Evolutionary conservation across 768 basidiomycete genomes (phyloP).

Genomic region (Calocera viscosa): DNA sequence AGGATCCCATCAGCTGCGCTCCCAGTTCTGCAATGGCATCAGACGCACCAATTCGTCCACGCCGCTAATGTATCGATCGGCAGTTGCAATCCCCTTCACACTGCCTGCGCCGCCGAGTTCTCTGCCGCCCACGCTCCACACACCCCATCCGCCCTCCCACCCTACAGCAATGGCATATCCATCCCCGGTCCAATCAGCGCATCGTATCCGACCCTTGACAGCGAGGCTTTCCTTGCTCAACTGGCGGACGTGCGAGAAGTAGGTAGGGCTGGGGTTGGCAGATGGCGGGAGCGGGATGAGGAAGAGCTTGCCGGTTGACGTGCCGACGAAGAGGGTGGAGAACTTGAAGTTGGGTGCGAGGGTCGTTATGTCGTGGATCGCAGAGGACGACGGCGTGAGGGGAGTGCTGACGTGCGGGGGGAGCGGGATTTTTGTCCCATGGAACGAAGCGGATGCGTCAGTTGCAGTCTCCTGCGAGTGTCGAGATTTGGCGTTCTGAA

Average conservation of each 20-base stretch:
- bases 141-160: constrained; percentile 79
- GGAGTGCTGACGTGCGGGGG: background rate
- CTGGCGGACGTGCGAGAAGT: background rate
- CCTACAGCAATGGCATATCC: constrained; percentile 91
- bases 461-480: background rate
- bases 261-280: background rate
- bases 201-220: background rate
- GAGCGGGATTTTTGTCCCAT: background rate
- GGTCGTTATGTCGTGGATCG: background rate
- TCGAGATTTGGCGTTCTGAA: background rate
- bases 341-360: constrained; percentile 7
- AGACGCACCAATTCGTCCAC: background rate
- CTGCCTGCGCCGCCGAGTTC: constrained; percentile 27
- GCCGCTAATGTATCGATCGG: constrained; percentile 28
- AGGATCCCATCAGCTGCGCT: background rate
- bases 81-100: constrained; percentile 30
- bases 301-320: background rate
- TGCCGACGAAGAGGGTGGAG: constrained; percentile 3
- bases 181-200: constrained; percentile 85
- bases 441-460: background rate
- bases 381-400: background rate
- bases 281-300: constrained; percentile 1
- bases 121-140: constrained; percentile 65
- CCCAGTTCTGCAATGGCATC: background rate
- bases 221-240: background rate